Percentiles rank a stretch among this genome's conserved stretches.
Conservation (phyloP, 2,329 filamentous ascomycete genomes). For the Alternaria infectoria region DNA sequence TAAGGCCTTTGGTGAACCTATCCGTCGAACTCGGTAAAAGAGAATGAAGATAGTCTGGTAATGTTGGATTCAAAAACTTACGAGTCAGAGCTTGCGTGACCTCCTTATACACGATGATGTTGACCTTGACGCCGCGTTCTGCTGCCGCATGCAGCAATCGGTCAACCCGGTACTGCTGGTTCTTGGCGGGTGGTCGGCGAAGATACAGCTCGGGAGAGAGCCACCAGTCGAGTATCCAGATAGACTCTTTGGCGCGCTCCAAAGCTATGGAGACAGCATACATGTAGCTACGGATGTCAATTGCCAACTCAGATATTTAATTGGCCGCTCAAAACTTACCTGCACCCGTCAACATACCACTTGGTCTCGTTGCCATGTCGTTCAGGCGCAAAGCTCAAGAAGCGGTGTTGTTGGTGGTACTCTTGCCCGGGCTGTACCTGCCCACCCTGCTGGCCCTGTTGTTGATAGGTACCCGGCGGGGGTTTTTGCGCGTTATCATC, state of each 20-base stretch:
- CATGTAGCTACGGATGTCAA: constrained; percentile 64
- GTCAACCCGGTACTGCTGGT: constrained; percentile 84
- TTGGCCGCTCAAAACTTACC: not conserved
- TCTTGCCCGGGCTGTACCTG: constrained; percentile 41
- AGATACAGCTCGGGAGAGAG: constrained; percentile 87
- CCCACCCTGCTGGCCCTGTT: constrained; percentile 31
- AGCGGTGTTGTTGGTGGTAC: constrained; percentile 57
- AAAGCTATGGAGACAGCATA: constrained; percentile 82
- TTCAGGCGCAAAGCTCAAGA: constrained; percentile 72
- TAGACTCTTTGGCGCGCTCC: constrained; percentile 75
- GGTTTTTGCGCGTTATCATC: constrained; percentile 55
- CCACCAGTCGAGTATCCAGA: constrained; percentile 92
- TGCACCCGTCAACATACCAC: constrained; percentile 78
- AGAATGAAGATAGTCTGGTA: constrained; percentile 54
- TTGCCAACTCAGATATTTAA: too few relatives aligned
- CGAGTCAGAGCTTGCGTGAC: constrained; percentile 75
- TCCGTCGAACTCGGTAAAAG: constrained; percentile 51
- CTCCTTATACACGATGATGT: constrained; percentile 93
- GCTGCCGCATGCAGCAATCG: constrained; percentile 82
- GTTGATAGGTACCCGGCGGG: constrained; percentile 37
- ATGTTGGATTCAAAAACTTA: constrained; percentile 60
- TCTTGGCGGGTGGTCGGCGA: constrained; percentile 78
- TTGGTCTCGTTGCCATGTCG: constrained; percentile 76
- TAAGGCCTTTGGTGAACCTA: constrained; percentile 49
- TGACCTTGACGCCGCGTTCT: constrained; percentile 80